Percentiles rank a stretch among this genome's conserved stretches.
phyloP scores from a whole-genome alignment of 768 basidiomycete species.

The Leccinum variicolor region DNA sequence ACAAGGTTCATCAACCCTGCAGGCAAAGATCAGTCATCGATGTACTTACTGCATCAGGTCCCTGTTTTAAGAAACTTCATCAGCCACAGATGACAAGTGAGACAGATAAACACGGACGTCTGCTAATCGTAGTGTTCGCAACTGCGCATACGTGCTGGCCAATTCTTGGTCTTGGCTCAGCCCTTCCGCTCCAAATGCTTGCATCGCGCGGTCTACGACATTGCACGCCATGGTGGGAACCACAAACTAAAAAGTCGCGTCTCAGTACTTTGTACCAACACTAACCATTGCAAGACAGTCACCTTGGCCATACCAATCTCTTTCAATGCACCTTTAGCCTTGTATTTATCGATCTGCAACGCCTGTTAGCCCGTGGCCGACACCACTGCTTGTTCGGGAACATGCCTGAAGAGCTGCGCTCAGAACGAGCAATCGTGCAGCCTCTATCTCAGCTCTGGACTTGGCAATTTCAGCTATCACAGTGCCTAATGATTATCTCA shows the following conservation, averaged over 20 bases:
- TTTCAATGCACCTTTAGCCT: conserved; percentile 93
- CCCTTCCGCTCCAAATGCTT: conserved; percentile 95
- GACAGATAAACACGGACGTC: conserved; percentile 51
- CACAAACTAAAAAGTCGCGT: conserved; percentile 61
- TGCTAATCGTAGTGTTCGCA: conserved; percentile 86
- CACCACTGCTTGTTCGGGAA: neutral
- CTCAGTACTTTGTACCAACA: neutral
- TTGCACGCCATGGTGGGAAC: conserved; percentile 87
- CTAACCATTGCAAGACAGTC: conserved; percentile 7
- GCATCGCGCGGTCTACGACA: conserved; percentile 94
- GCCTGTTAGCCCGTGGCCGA: conserved; percentile 1
- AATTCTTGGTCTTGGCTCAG: conserved; percentile 86
- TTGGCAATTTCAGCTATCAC: conserved; percentile 89
- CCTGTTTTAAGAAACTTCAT: conserved; percentile 38
- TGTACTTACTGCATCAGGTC: conserved; percentile 68
- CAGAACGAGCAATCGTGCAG: conserved; percentile 81
- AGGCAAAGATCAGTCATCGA: neutral
- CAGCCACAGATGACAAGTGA: neutral
- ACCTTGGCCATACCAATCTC: conserved; percentile 99
- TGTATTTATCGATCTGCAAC: conserved; percentile 77
- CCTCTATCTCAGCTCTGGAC: conserved; percentile 91
- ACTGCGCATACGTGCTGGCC: conserved; percentile 69
- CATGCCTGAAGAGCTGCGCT: conserved; percentile 84
- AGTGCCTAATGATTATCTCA: conserved; percentile 52
- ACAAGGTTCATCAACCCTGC: neutral